Base-by-base conservation (phyloP, 1,139 yeast species). In the Diutina rugosa region DNA sequence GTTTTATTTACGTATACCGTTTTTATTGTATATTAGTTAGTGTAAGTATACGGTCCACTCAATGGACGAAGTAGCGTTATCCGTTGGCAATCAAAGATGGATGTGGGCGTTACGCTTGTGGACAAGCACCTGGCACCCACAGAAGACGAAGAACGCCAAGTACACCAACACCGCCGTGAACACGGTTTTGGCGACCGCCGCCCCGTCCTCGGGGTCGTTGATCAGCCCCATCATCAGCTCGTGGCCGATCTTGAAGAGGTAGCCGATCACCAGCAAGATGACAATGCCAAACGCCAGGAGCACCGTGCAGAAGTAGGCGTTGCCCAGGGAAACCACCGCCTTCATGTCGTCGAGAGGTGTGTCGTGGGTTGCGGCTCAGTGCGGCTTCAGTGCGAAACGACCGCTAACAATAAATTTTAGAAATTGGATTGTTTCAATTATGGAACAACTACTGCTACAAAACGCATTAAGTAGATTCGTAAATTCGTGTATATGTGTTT, bases 221-320 rank as follows among this genome's bases (percentile, higher is more conserved):
- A 84, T 83, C 49, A 96, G 87, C 7, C 99, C 99, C 74, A 90
- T 85, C 86, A 93, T 85, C 26, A 95, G 79, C 71, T 93, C 98
- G 68, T 90, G 95, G 63, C 85, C 89, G 55, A 76, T 76, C 63
- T 85, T 77, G 76, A 93, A 93, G 63, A 93, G 76, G 63, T 81
- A 81, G 26, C 95, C 99, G 63, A 93, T 81, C 57, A 88, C 87
- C 10, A 95, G 81, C 56, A 93, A 80, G 62, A 93, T 91, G 56
- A 90, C 85, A 49, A 93, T 83, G 58, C 95, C 99, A 69, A 91
- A 91, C 32, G 93, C 89, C 56, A 97, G 90, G 57, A 93, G 77
- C 55, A 93, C 79, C 56, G 98, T 93, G 70, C 99, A 93, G 71
- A 89, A 90, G 87, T 96, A 93, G 46, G 99, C 98, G 67, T 87